phyloP scores from a whole-genome alignment of 495 filamentous ascomycete species.

The Talaromyces stipitatus region DNA sequence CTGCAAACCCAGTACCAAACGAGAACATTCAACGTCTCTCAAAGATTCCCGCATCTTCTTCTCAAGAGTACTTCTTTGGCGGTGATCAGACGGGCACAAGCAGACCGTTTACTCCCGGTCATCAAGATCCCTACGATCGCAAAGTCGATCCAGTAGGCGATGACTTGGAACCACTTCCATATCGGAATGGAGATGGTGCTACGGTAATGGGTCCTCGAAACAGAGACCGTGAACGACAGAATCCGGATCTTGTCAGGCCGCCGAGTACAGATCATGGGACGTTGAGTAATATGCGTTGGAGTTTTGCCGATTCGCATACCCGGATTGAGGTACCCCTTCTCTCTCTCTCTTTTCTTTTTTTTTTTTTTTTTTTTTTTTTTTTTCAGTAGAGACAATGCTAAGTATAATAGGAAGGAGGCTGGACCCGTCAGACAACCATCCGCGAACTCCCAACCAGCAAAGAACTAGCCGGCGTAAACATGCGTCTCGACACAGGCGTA shows the following conservation, averaged over 20 bases:
- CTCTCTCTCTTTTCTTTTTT: too few relatives aligned
- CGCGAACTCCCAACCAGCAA: constrained; percentile 51
- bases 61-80: constrained; percentile 5
- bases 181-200: constrained; percentile 55
- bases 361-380: too few relatives aligned
- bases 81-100: background rate
- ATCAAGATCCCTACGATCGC: constrained; percentile 39
- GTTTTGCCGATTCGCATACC: constrained; percentile 59
- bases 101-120: constrained; percentile 28
- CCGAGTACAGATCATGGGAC: constrained; percentile 58
- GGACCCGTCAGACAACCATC: constrained; percentile 60
- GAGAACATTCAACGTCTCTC: background rate
- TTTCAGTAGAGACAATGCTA: too few relatives aligned
- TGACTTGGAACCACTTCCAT: constrained; percentile 53
- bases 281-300: constrained; percentile 58
- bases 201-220: constrained; percentile 61
- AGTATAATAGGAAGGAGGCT: constrained; percentile 63
- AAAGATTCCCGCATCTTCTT: constrained; percentile 7
- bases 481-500: constrained; percentile 59
- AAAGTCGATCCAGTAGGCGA: constrained; percentile 52
- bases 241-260: constrained; percentile 56
- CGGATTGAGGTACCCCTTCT: constrained; percentile 48
- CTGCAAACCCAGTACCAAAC: background rate
- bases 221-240: constrained; percentile 51
- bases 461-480: constrained; percentile 59